Percentiles rank a stretch among this genome's conserved stretches.
phyloP scores from a whole-genome alignment of 2,329 filamentous ascomycete species.

The Alternaria atra region DNA sequence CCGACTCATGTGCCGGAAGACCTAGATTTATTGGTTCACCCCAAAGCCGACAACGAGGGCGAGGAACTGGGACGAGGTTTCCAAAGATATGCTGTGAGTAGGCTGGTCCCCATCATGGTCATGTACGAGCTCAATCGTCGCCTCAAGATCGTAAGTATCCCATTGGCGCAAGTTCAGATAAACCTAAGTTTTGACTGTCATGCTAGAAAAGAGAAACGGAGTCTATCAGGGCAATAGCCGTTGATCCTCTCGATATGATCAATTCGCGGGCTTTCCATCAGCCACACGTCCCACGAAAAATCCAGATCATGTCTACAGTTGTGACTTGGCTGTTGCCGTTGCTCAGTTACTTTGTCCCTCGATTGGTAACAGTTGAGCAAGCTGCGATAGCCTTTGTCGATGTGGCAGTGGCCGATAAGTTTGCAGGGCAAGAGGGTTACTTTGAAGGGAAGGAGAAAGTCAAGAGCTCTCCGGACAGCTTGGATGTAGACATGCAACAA shows the following conservation, averaged over 20 bases:
- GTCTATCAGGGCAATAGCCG: constrained; percentile 41
- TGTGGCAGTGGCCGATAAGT: constrained; percentile 34
- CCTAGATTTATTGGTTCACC: constrained; percentile 51
- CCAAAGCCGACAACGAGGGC: constrained; percentile 33
- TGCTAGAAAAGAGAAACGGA: constrained; percentile 34
- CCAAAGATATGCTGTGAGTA: constrained; percentile 56
- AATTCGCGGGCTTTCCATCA: constrained; percentile 51
- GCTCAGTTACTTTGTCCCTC: constrained; percentile 38
- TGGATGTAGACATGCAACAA: constrained; percentile 42
- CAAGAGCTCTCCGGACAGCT: constrained; percentile 43
- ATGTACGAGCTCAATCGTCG: constrained; percentile 53
- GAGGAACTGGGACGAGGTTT: constrained; percentile 55
- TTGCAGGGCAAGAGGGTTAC: constrained; percentile 48
- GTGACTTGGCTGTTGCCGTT: constrained; percentile 41
- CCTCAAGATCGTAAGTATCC: constrained; percentile 37
- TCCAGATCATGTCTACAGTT: constrained; percentile 37
- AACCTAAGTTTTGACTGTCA: neutral
- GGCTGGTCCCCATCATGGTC: constrained; percentile 54
- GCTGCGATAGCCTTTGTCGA: constrained; percentile 46
- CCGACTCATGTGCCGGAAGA: constrained; percentile 45
- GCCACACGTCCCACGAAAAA: constrained; percentile 41
- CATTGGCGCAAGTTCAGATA: neutral
- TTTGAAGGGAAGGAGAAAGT: constrained; percentile 44
- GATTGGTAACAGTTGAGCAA: constrained; percentile 39
- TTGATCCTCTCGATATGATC: constrained; percentile 47